Evolutionary conservation across 2,329 filamentous ascomycete genomes (phyloP).

Genomic region (Hypocreales sp.): DNA sequence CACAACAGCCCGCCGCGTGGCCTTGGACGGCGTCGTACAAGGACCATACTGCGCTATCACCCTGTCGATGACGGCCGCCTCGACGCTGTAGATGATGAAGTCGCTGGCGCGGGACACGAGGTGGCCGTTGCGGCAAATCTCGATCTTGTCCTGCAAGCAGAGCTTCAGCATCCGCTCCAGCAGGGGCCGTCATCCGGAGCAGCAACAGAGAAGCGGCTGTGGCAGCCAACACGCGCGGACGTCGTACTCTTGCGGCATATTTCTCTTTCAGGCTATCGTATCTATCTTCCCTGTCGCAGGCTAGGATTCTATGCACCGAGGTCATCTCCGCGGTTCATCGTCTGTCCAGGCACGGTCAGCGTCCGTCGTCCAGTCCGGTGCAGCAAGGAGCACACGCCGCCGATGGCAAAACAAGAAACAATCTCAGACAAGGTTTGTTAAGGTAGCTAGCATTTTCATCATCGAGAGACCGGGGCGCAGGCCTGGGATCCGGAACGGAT

Average conservation of each 20-base stretch:
- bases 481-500: conserved; percentile 61
- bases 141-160: conserved; percentile 50
- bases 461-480: conserved; percentile 56
- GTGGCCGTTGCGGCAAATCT: conserved; percentile 87
- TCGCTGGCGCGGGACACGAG: conserved; percentile 91
- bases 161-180: conserved; percentile 34
- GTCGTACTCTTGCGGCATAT: conserved; percentile 71
- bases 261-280: conserved; percentile 67
- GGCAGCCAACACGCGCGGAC: conserved; percentile 3
- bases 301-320: conserved; percentile 56
- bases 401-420: too few species aligned
- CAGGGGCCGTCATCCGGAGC: conserved; percentile 9
- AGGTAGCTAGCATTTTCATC: conserved; percentile 99
- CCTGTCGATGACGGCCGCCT: conserved; percentile 76
- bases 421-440: conserved; percentile 65
- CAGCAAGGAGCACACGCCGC: too few species aligned
- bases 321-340: conserved; percentile 11
- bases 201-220: too few species aligned
- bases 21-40: conserved; percentile 60
- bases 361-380: too few species aligned
- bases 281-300: conserved; percentile 84
- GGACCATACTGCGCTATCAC: conserved; percentile 84
- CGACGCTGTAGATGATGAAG: conserved; percentile 97
- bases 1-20: conserved; percentile 4
- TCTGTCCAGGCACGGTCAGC: conserved; percentile 2